These are phyloP conservation scores for Cladosporium sp. DNA, from an alignment of 2,329 filamentous ascomycete genomes.

Conservation along the genomic window DNA sequence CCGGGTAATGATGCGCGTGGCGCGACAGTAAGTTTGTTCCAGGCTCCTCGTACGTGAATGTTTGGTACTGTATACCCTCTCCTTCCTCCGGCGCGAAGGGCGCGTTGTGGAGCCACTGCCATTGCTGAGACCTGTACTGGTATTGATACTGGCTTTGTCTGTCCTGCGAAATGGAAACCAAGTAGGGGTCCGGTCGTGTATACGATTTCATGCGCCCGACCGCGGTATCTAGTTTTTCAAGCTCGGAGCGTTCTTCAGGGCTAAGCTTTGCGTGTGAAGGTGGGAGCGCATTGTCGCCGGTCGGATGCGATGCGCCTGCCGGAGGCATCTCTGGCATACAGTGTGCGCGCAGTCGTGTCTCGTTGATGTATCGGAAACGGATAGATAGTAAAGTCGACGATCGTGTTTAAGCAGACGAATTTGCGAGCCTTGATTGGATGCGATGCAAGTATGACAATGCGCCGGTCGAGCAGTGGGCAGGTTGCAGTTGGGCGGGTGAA, in stretches of 20 bases:
- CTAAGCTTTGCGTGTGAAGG: conserved; percentile 5
- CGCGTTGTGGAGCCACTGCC: conserved; percentile 40
- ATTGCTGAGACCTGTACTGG: conserved; percentile 33
- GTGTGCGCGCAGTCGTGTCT: background rate
- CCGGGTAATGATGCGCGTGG: conserved; percentile 20
- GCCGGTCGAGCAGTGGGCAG: background rate
- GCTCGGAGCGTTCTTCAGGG: conserved; percentile 27
- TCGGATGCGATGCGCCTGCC: conserved; percentile 3
- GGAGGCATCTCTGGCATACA: conserved; percentile 1
- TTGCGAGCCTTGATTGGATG: background rate
- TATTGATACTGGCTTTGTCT: conserved; percentile 34
- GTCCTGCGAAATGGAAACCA: conserved; percentile 43
- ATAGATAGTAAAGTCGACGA: too few species aligned
- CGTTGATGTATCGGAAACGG: background rate
- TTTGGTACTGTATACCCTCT: conserved; percentile 54
- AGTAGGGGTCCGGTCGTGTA: conserved; percentile 40
- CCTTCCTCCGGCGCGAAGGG: conserved; percentile 52
- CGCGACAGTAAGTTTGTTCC: conserved; percentile 31
- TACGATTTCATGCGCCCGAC: conserved; percentile 39
- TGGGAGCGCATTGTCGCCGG: conserved; percentile 1
- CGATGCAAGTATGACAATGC: background rate
- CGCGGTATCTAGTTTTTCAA: conserved; percentile 35
- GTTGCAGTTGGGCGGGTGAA: background rate
- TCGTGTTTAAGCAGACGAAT: too few species aligned
- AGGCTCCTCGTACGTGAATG: conserved; percentile 53